Evolutionary conservation across 2,329 filamentous ascomycete species (phyloP).

Genomic region (Penicillium sp.): DNA sequence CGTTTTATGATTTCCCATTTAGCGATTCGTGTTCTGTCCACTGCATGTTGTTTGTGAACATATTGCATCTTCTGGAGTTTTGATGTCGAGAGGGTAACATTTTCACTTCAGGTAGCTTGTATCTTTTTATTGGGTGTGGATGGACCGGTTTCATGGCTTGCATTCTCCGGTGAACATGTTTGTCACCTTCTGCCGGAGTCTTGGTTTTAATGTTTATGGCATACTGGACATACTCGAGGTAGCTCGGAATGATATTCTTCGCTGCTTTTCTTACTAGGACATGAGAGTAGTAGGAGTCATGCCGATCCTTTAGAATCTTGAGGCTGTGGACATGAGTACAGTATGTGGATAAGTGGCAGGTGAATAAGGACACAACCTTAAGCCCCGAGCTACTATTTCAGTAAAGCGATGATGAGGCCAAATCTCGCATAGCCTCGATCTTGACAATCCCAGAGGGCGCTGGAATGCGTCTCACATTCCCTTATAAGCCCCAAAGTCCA

Average conservation of each 20-base stretch:
- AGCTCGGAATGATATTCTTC: neutral
- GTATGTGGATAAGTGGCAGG: neutral
- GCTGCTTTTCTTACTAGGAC: neutral
- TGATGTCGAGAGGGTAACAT: neutral
- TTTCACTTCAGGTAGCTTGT: neutral
- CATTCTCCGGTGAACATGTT: neutral
- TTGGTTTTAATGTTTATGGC: neutral
- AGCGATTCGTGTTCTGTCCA: neutral
- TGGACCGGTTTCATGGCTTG: neutral
- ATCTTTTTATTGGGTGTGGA: neutral
- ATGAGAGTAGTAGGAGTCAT: neutral
- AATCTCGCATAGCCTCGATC: neutral
- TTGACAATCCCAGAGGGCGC: neutral
- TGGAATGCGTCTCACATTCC: neutral
- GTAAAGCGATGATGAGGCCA: neutral
- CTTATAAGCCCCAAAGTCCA: neutral
- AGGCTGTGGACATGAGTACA: neutral
- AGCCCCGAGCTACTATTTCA: neutral
- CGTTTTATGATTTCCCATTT: neutral
- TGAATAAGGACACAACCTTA: neutral
- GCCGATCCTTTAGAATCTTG: neutral
- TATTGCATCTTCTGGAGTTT: slow-evolving; percentile 1
- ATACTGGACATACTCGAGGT: neutral
- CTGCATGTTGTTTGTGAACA: neutral
- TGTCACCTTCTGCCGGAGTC: neutral